Conservation (phyloP, 2,329 filamentous ascomycete species). For the Gaeumannomyces sp. region DNA sequence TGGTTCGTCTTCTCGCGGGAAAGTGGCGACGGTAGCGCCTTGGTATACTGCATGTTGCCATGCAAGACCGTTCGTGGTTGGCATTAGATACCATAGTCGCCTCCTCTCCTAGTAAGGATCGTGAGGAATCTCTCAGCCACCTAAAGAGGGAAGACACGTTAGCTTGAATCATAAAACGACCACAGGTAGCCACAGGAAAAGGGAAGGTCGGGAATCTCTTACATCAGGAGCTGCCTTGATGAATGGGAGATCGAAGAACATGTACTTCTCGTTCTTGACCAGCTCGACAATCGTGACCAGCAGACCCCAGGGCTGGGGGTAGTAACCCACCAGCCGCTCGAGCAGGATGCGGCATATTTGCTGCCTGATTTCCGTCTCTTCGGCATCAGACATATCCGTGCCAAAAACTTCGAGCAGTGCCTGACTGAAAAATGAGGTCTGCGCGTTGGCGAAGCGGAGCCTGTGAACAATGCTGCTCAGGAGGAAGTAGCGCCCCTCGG, state of each 20-base stretch:
- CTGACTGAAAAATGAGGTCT: constrained; percentile 91
- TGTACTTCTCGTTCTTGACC: constrained; percentile 82
- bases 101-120: constrained; percentile 15
- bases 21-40: not conserved
- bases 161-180: not conserved
- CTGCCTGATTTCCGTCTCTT: constrained; percentile 78
- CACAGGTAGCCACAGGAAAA: not conserved
- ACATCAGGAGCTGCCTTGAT: constrained; percentile 88
- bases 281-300: constrained; percentile 84
- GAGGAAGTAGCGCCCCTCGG: constrained; percentile 79
- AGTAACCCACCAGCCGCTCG: constrained; percentile 80
- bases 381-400: constrained; percentile 63
- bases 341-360: constrained; percentile 84
- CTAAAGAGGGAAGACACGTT: constrained; percentile 14
- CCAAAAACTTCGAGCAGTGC: constrained; percentile 80
- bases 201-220: constrained; percentile 22
- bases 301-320: constrained; percentile 93
- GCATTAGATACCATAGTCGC: constrained; percentile 4
- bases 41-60: not conserved
- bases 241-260: constrained; percentile 88
- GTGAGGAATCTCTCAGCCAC: constrained; percentile 25
- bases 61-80: not conserved
- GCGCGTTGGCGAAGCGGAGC: constrained; percentile 79
- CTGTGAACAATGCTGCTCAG: constrained; percentile 84
- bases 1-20: not conserved